Conservation (phyloP, 306 rosid genomes). For the Trifolium repens region DNA sequence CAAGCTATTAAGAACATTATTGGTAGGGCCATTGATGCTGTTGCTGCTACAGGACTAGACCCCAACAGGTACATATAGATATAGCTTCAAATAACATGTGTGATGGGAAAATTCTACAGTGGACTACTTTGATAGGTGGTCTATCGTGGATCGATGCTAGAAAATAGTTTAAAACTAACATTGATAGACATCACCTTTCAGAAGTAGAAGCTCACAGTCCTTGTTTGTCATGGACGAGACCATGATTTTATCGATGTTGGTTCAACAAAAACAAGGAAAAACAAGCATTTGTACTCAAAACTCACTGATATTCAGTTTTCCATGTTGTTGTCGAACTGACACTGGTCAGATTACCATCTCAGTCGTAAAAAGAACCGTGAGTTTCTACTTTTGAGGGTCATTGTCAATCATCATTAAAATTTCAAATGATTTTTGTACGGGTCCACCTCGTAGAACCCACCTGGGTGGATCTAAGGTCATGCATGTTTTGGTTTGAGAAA, state of each 20-base stretch:
- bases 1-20: slow-evolving; percentile 81
- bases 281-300: no score
- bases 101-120: neutral
- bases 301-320: neutral
- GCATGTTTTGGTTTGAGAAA: neutral
- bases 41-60: slow-evolving; percentile 82
- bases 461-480: neutral
- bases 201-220: neutral
- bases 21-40: slow-evolving; percentile 71
- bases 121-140: no score
- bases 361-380: neutral
- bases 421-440: no score
- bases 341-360: neutral
- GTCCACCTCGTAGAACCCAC: no score
- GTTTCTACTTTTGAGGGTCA: neutral
- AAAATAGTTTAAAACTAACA: neutral
- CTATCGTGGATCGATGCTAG: no score
- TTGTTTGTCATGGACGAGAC: neutral
- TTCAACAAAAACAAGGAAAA: neutral
- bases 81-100: neutral
- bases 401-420: no score
- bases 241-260: neutral
- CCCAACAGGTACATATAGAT: slow-evolving; percentile 70
- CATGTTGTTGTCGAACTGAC: no score
- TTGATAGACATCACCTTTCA: neutral